These are phyloP conservation scores for Kalmanozyma brasiliensis DNA, from an alignment of 1,284 basidiomycete genomes.

Conservation along the genomic window DNA sequence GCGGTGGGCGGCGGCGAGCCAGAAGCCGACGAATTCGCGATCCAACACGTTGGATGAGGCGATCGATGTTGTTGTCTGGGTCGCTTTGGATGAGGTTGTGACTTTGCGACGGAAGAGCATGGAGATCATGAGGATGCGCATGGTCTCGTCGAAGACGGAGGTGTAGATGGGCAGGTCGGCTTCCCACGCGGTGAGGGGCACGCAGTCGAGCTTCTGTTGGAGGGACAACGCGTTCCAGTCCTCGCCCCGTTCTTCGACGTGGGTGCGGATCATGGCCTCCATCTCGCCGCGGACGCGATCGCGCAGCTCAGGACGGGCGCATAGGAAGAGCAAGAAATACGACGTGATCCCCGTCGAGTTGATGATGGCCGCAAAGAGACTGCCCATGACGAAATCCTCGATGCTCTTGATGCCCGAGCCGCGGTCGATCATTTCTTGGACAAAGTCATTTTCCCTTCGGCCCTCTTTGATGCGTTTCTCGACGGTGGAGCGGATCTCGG, in stretches of 20 bases:
- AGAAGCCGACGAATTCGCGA: conserved; percentile 41
- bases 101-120: conserved; percentile 48
- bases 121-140: conserved; percentile 40
- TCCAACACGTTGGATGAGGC: conserved; percentile 27
- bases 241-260: conserved; percentile 31
- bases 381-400: conserved; percentile 46
- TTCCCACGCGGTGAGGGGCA: conserved; percentile 39
- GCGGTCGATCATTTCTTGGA: conserved; percentile 47
- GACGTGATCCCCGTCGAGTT: conserved; percentile 49
- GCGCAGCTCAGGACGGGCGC: conserved; percentile 13
- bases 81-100: conserved; percentile 18
- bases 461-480: conserved; percentile 36
- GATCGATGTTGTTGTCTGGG: conserved; percentile 15
- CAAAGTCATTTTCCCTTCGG: conserved; percentile 42
- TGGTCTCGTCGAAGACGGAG: conserved; percentile 42
- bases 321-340: conserved; percentile 34
- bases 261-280: conserved; percentile 22
- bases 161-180: conserved; percentile 30
- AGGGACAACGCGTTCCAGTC: conserved; percentile 38
- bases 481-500: conserved; percentile 31
- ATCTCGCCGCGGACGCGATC: conserved; percentile 35
- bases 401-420: conserved; percentile 20
- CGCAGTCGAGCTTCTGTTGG: conserved; percentile 27
- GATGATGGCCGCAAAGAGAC: conserved; percentile 54
- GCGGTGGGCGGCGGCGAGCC: conserved; percentile 41